These are phyloP conservation scores for Biscogniauxia mediterranea DNA, from an alignment of 2,329 filamentous ascomycete species.

Conservation along the genomic window DNA sequence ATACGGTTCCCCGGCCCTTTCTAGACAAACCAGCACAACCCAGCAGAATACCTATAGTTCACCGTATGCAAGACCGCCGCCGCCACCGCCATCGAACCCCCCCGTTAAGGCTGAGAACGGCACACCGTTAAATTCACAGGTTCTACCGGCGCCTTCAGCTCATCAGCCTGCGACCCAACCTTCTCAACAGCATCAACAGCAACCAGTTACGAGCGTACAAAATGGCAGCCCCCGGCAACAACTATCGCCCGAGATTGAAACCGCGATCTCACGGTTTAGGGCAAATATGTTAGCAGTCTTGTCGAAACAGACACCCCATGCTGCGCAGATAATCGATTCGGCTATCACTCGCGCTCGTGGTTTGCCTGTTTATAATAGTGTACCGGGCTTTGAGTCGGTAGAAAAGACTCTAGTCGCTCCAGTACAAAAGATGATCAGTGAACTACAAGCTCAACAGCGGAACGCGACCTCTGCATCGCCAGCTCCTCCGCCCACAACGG, in stretches of 20 bases:
- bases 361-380: constrained; percentile 22
- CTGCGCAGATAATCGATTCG: constrained; percentile 30
- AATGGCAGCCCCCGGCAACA: constrained; percentile 10
- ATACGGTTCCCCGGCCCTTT: constrained; percentile 22
- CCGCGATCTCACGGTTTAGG: constrained; percentile 30
- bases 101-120: constrained; percentile 24
- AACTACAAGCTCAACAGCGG: constrained; percentile 26
- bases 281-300: constrained; percentile 30
- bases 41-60: constrained; percentile 34
- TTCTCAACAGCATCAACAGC: constrained; percentile 8
- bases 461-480: constrained; percentile 28
- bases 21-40: constrained; percentile 24
- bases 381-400: constrained; percentile 29
- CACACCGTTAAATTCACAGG: constrained; percentile 17
- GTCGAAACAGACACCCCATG: constrained; percentile 28
- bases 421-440: constrained; percentile 31
- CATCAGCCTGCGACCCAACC: constrained; percentile 13
- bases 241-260: constrained; percentile 30
- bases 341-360: constrained; percentile 31
- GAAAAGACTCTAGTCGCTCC: constrained; percentile 29
- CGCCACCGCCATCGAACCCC: constrained; percentile 22
- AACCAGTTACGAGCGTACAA: constrained; percentile 10
- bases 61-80: constrained; percentile 32
- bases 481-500: constrained; percentile 14
- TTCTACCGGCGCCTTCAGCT: constrained; percentile 16